These are phyloP conservation scores for Chaetoceros muelleri DNA, from an alignment of 108 stramenopile species.

Conservation along the genomic window DNA sequence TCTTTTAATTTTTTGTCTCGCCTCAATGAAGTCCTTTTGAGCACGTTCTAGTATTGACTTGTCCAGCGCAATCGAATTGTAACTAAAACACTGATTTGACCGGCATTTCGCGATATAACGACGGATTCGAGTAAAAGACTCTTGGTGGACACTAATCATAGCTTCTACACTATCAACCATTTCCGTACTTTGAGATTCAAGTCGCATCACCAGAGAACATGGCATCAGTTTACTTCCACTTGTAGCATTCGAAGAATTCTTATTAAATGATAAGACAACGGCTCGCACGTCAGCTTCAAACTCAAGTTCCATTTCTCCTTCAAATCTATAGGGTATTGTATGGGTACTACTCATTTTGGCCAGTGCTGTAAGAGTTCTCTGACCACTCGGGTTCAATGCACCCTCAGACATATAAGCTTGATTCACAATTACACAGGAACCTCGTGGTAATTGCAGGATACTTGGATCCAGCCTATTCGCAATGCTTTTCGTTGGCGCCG, in stretches of 20 bases:
- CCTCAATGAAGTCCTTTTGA: slow-evolving; percentile 38
- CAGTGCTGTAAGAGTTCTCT: slow-evolving; percentile 5
- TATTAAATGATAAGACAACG: slow-evolving; percentile 23
- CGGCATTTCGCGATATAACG: background rate
- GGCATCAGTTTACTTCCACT: slow-evolving; percentile 1
- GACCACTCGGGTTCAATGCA: background rate
- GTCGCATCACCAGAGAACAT: slow-evolving; percentile 2
- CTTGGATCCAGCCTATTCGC: slow-evolving; percentile 19
- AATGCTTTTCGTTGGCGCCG: slow-evolving; percentile 15
- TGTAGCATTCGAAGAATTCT: slow-evolving; percentile 2
- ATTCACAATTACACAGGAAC: slow-evolving; percentile 25
- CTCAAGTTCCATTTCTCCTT: slow-evolving; percentile 27
- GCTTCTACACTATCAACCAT: background rate
- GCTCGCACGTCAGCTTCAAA: slow-evolving; percentile 47
- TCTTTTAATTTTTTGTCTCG: slow-evolving; percentile 10
- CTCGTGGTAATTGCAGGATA: slow-evolving; percentile 34
- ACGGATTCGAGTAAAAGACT: background rate
- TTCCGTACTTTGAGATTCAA: background rate
- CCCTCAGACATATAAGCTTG: slow-evolving; percentile 2
- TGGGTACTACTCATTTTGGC: slow-evolving; percentile 10
- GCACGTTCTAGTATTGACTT: slow-evolving; percentile 17
- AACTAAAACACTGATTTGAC: too few relatives aligned
- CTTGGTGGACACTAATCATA: background rate
- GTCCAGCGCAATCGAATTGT: slow-evolving; percentile 15
- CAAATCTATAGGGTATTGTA: slow-evolving; percentile 28